Evolutionary conservation across 805 yeast species (phyloP), one percentile per base, ranked within the genome.

Genomic region (Wickerhamomyces bisporus): DNA sequence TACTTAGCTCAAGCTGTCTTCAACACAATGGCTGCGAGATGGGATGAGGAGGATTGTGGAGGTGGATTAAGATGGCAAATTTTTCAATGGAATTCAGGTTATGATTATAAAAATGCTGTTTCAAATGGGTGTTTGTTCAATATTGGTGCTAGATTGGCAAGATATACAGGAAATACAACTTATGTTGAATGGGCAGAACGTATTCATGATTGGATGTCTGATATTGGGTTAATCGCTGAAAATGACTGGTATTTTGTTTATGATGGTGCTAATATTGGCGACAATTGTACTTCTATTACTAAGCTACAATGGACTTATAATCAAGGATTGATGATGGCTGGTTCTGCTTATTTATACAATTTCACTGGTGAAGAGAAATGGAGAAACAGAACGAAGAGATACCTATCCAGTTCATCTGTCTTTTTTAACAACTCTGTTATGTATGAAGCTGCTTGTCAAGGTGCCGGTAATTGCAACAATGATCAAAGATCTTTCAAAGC

Each of bases 1-100:
- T 75, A 79, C 24, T 61, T 85, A 44, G 77, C 91, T 0, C 95
- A 87, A 62, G 95, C 93, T 4, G 85, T 85, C 26, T 86, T 80
- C 66, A 86, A 86, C 59, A 84, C 93, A 35, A 86, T 87, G 91
- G 71, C 77, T 41, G 57, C 71, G 5, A 70, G 94, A 51, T 86
- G 96, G 96, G 95, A 86, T 51, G 45, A 63, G 13, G 62, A 47
- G 3, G 43, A 64, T 50, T 79, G 86, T 58, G 69, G 62, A 30
- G 96, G 96, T 36, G 96, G 96, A 2, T 68, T 86, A 40, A 75
- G 96, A 63, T 86, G 96, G 96, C 96, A 86, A 66, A 87, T 86
- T 48, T 87, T 83, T 64, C 72, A 81, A 37, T 86, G 88, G 87
- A 87, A 87, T 60, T 69, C 85, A 7, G 96, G 96, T 43, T 86